Percentiles rank a stretch among this genome's conserved stretches.
phyloP scores from a whole-genome alignment of 1,284 basidiomycete genomes.

The Heliocybe sulcata region DNA sequence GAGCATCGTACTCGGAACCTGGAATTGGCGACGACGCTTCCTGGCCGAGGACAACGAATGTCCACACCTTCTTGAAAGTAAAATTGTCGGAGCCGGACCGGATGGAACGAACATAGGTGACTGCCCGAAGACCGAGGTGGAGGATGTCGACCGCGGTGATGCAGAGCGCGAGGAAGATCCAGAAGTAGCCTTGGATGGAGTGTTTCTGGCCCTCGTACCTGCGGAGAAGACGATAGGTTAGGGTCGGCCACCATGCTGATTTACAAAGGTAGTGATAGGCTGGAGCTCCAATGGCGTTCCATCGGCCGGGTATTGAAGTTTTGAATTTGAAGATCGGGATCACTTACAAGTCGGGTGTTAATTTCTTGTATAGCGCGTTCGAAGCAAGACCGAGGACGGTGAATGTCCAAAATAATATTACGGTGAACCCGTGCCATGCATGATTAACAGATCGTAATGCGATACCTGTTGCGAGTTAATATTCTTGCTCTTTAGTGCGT shows the following conservation, averaged over 20 bases:
- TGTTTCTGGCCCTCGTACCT: slow-evolving; percentile 71
- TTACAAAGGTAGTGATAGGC: neutral
- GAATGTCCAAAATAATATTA: slow-evolving; percentile 51
- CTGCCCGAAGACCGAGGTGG: slow-evolving; percentile 37
- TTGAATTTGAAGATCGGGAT: neutral
- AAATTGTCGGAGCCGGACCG: slow-evolving; percentile 33
- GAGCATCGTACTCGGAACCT: slow-evolving; percentile 38
- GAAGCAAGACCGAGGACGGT: slow-evolving; percentile 52
- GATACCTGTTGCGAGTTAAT: slow-evolving; percentile 42
- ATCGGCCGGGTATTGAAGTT: neutral
- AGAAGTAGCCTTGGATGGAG: slow-evolving; percentile 52
- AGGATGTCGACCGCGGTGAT: slow-evolving; percentile 55
- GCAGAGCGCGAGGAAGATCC: slow-evolving; percentile 46
- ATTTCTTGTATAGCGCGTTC: slow-evolving; percentile 61
- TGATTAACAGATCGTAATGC: slow-evolving; percentile 69
- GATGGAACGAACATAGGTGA: slow-evolving; percentile 33
- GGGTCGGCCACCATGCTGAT: slow-evolving; percentile 2
- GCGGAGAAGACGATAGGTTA: slow-evolving; percentile 10
- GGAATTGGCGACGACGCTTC: slow-evolving; percentile 16
- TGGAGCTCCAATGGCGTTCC: neutral
- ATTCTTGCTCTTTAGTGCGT: slow-evolving; percentile 4
- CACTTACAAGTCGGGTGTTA: slow-evolving; percentile 74
- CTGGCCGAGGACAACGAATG: slow-evolving; percentile 44
- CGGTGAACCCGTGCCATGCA: slow-evolving; percentile 45
- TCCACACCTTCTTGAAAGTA: slow-evolving; percentile 46